Percentiles rank a stretch among this genome's conserved stretches.
phyloP scores from a whole-genome alignment of 106 monocot species.

The Allium sativum region DNA sequence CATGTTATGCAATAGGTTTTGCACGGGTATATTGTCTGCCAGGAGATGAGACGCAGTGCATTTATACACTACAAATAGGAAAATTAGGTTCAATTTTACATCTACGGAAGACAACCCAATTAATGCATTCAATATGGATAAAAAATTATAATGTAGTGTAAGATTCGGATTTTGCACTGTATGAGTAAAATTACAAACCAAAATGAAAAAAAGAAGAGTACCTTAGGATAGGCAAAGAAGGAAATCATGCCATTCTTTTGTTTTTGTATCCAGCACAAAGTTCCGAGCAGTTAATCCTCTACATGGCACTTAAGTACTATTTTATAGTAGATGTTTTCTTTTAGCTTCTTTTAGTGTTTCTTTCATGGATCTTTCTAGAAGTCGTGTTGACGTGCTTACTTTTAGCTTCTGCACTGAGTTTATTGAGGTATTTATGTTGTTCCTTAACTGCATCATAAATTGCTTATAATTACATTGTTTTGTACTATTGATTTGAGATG shows the following conservation, averaged over 20 bases:
- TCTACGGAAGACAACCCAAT: too few relatives aligned
- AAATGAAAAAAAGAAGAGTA: constrained; percentile 1
- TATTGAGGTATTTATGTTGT: not conserved
- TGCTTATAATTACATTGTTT: not conserved
- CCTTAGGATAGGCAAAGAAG: constrained; percentile 62
- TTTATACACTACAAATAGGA: too few relatives aligned
- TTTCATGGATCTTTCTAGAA: not conserved
- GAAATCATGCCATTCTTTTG: constrained; percentile 58
- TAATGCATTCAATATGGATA: not conserved
- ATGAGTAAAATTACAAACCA: not conserved
- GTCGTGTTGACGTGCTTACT: constrained; percentile 4
- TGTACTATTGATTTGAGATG: not conserved
- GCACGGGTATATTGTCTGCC: too few relatives aligned
- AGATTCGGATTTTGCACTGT: not conserved
- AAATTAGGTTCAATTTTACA: too few relatives aligned
- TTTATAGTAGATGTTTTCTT: too few relatives aligned
- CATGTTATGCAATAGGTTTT: too few relatives aligned
- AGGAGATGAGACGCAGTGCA: too few relatives aligned
- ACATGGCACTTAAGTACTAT: too few relatives aligned
- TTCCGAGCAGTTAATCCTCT: constrained; percentile 48
- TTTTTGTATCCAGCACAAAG: constrained; percentile 70
- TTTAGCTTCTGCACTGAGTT: not conserved
- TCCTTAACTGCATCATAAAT: not conserved
- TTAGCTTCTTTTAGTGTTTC: too few relatives aligned
- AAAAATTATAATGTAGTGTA: not conserved